Conservation (phyloP, 192 early-diverging fungal species). For the Coemansia sp. region DNA sequence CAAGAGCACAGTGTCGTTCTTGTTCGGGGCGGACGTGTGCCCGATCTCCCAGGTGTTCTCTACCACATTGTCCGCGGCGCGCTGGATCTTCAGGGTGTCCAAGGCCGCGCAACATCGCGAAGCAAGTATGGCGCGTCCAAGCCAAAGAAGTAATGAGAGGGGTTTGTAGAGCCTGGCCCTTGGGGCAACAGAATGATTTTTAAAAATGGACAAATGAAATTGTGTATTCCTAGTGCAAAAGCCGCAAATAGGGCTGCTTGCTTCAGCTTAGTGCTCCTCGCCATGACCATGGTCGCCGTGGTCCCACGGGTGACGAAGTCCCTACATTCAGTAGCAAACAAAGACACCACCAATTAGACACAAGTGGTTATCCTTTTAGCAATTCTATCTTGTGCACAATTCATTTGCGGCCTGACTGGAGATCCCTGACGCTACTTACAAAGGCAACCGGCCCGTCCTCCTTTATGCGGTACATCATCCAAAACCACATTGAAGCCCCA, state of each 20-base stretch:
- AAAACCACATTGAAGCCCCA: slow-evolving; percentile 78
- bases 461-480: slow-evolving; percentile 81
- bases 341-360: not conserved
- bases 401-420: not conserved
- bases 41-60: slow-evolving; percentile 95
- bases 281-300: slow-evolving; percentile 59
- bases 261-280: slow-evolving; percentile 20
- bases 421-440: slow-evolving; percentile 53
- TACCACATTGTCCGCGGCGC: slow-evolving; percentile 93
- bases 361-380: not conserved
- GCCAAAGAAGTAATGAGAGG: slow-evolving; percentile 46
- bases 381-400: not conserved
- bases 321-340: slow-evolving; percentile 37
- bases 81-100: slow-evolving; percentile 93
- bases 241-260: not conserved
- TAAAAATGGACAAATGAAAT: not conserved
- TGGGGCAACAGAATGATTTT: not conserved
- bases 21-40: slow-evolving; percentile 91
- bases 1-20: slow-evolving; percentile 97
- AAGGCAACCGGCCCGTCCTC: slow-evolving; percentile 68
- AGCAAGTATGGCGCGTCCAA: slow-evolving; percentile 96
- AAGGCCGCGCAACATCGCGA: slow-evolving; percentile 72
- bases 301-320: slow-evolving; percentile 70
- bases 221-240: not conserved
- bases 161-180: slow-evolving; percentile 2